Base-by-base conservation (phyloP, 176 grass and related monocot genomes). In the Secale cereale region DNA sequence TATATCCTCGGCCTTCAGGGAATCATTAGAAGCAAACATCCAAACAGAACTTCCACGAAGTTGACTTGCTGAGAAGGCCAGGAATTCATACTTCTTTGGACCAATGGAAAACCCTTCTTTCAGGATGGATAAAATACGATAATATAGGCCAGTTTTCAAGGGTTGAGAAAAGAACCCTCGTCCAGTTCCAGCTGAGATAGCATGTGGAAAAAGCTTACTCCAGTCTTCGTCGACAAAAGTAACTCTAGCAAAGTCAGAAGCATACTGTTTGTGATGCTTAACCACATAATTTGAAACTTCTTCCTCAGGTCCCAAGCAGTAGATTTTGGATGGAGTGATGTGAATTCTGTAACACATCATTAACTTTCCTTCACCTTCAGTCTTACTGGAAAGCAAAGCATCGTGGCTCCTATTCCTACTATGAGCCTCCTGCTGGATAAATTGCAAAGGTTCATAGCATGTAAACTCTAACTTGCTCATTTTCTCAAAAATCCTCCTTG, bases 1-100 rank as follows among this genome's bases (percentile, higher is more conserved):
- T 70, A 95, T 94, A 76, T 33, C 77, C 78, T 91, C 96, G 45
- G 91, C 91, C 29, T 59, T 92, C 61, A 98, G 83, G 43, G 83
- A 85, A 56, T 86, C 62, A 85, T 94, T 98, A 35, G 97, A 94
- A 61, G 93, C 91, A 95, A 98, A 98, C 97, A 98, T 98, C 97
- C 97, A 98, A 92, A 95, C 86, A 79, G 97, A 98, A 94, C 85
- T 95, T 13, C 87, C 79, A 59, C 96, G 86, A 89, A 98, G 94
- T 59, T 95, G 96, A 85, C 96, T 98, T 67, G 96, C 96, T 78
- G 96, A 98, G 88, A 95, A 98, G 66, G 91, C 90, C 93, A 98
- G 87, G 86, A 98, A 98, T 71, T 98, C 93, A 29, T 91, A 98
- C 15, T 94, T 98, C 88, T 98, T 95, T 48, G 65, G 83, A 45